phyloP scores from a whole-genome alignment of 1,284 basidiomycete genomes.

The Leccinum idahoense region DNA sequence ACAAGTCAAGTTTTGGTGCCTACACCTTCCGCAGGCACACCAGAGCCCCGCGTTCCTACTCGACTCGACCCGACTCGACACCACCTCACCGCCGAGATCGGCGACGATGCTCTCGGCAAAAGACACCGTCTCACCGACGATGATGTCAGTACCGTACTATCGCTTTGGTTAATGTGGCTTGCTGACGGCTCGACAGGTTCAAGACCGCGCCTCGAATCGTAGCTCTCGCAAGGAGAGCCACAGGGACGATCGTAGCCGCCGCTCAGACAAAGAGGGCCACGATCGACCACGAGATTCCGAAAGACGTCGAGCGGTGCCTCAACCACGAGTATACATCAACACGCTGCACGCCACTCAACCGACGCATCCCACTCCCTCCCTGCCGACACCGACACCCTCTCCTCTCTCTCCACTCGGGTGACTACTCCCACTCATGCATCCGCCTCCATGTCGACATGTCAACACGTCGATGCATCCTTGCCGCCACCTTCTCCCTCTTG shows the following conservation, averaged over 20 bases:
- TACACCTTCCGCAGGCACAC: slow-evolving; percentile 19
- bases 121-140: slow-evolving; percentile 59
- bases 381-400: too few species aligned
- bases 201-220: slow-evolving; percentile 65
- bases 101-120: slow-evolving; percentile 62
- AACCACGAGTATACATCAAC: slow-evolving; percentile 20
- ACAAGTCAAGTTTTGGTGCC: slow-evolving; percentile 31
- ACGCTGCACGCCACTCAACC: too few species aligned
- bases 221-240: slow-evolving; percentile 70
- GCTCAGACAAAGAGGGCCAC: slow-evolving; percentile 65
- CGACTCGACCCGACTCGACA: slow-evolving; percentile 57
- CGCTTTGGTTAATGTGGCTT: slow-evolving; percentile 6
- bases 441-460: too few species aligned
- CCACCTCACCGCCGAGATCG: slow-evolving; percentile 36
- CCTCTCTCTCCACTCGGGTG: too few species aligned
- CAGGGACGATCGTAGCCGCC: slow-evolving; percentile 63
- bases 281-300: slow-evolving; percentile 65
- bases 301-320: slow-evolving; percentile 60
- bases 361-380: too few species aligned
- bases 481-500: too few species aligned
- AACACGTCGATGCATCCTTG: too few species aligned
- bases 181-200: slow-evolving; percentile 36
- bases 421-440: too few species aligned
- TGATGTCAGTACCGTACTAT: slow-evolving; percentile 49
- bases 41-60: slow-evolving; percentile 52